These are phyloP conservation scores for Calocybe indica DNA, from an alignment of 768 basidiomycete genomes.

Conservation along the genomic window DNA sequence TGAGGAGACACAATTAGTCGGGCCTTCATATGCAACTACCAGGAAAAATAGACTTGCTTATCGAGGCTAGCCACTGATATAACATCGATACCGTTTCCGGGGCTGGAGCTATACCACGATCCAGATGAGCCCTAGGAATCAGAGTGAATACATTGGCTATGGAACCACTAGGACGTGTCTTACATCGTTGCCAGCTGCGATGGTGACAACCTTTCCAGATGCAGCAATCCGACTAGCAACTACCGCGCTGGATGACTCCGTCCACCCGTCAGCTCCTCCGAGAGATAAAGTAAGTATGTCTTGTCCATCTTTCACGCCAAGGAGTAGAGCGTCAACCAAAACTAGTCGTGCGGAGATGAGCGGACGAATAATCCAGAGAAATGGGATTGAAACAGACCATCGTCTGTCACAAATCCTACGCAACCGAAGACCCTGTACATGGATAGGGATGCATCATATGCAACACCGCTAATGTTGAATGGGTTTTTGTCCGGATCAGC, in stretches of 20 bases:
- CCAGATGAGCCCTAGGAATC: slow-evolving; percentile 41
- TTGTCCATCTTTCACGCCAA: slow-evolving; percentile 43
- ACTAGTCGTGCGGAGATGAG: slow-evolving; percentile 12
- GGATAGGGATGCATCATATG: slow-evolving; percentile 50
- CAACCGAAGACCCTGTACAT: slow-evolving; percentile 62
- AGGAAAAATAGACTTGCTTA: slow-evolving; percentile 27
- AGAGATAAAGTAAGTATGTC: slow-evolving; percentile 67
- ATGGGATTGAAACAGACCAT: slow-evolving; percentile 30
- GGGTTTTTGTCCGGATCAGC: slow-evolving; percentile 47
- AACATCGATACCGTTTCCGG: slow-evolving; percentile 49
- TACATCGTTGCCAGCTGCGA: slow-evolving; percentile 53
- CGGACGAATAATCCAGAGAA: not conserved
- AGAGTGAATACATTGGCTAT: not conserved
- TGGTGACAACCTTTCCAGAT: slow-evolving; percentile 54
- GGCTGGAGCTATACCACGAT: slow-evolving; percentile 52
- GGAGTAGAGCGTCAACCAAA: slow-evolving; percentile 44
- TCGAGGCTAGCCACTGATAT: slow-evolving; percentile 52
- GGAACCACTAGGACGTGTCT: slow-evolving; percentile 2
- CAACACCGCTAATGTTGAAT: slow-evolving; percentile 68
- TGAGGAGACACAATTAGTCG: slow-evolving; percentile 10
- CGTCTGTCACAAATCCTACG: slow-evolving; percentile 39
- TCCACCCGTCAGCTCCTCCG: slow-evolving; percentile 61
- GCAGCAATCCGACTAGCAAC: slow-evolving; percentile 53
- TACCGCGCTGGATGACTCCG: slow-evolving; percentile 45
- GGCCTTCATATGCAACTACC: not conserved